A percentile compares a stretch with the other conserved stretches of the same genome.
Conservation (phyloP, 768 basidiomycete species). For the Suillus lakei region DNA sequence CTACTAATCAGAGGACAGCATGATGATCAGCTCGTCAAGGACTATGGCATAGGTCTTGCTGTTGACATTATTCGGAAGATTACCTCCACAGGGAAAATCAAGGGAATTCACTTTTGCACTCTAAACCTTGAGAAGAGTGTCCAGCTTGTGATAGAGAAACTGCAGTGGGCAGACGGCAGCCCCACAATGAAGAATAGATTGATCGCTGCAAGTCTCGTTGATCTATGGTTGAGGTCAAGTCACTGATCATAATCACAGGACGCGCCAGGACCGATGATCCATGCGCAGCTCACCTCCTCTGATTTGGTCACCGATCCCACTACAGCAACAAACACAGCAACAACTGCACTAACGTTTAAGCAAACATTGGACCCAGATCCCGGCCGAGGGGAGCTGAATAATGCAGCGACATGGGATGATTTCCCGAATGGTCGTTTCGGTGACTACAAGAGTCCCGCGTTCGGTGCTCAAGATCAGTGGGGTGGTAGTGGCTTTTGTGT, state of each 20-base stretch:
- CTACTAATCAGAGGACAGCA: constrained; percentile 51
- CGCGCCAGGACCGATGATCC: constrained; percentile 37
- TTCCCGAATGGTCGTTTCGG: constrained; percentile 99
- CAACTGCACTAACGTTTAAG: constrained; percentile 54
- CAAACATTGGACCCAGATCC: constrained; percentile 58
- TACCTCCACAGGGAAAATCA: constrained; percentile 57
- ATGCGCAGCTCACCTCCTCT: constrained; percentile 35
- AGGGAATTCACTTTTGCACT: constrained; percentile 93
- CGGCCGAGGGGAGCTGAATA: constrained; percentile 75
- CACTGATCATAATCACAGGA: constrained; percentile 39
- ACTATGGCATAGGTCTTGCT: constrained; percentile 89
- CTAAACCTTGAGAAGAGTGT: constrained; percentile 97
- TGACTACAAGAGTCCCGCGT: constrained; percentile 96
- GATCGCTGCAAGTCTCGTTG: constrained; percentile 54
- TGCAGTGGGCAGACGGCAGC: constrained; percentile 68
- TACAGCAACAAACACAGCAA: constrained; percentile 66
- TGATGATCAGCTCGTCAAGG: constrained; percentile 93
- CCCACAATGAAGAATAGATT: constrained; percentile 61
- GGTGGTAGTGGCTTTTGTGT: constrained; percentile 70
- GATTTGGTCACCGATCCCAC: constrained; percentile 64
- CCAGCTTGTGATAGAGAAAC: constrained; percentile 76
- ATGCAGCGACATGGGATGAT: constrained; percentile 88
- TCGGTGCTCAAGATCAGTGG: constrained; percentile 81
- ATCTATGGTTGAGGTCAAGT: constrained; percentile 9
- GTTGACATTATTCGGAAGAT: constrained; percentile 75